Percentiles rank a stretch among this genome's conserved stretches.
Evolutionary conservation across 768 basidiomycete genomes (phyloP).

Genomic region (Tricholoma furcatifolium): DNA sequence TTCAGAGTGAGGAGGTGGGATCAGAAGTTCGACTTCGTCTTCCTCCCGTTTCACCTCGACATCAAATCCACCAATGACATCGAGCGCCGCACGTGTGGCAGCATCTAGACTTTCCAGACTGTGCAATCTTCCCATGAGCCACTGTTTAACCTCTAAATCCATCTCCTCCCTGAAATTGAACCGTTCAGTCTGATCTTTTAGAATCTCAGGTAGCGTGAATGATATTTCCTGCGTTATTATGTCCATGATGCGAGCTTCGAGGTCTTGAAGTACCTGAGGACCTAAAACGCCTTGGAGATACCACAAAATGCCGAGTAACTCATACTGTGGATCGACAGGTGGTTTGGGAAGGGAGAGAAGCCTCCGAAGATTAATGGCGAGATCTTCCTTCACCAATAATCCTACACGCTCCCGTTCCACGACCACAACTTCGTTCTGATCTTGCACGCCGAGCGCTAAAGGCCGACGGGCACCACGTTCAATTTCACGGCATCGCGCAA

Average conservation of each 20-base stretch:
- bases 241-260: constrained; percentile 62
- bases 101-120: constrained; percentile 55
- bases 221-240: constrained; percentile 76
- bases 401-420: constrained; percentile 80
- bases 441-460: constrained; percentile 56
- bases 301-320: constrained; percentile 63
- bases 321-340: constrained; percentile 48
- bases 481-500: constrained; percentile 86
- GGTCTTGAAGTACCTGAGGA: constrained; percentile 47
- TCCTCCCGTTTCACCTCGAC: constrained; percentile 73
- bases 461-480: constrained; percentile 87
- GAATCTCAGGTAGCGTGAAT: constrained; percentile 73
- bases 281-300: constrained; percentile 60
- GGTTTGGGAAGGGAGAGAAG: constrained; percentile 42
- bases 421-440: constrained; percentile 50
- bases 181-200: constrained; percentile 61
- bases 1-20: constrained; percentile 55
- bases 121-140: constrained; percentile 61
- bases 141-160: constrained; percentile 58
- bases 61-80: constrained; percentile 73
- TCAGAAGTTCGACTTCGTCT: constrained; percentile 58
- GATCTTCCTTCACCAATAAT: constrained; percentile 61
- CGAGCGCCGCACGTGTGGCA: constrained; percentile 56
- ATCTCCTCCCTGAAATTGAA: constrained; percentile 53
- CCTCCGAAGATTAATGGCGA: constrained; percentile 58